These are phyloP conservation scores for Curvularia spicifera DNA, from an alignment of 2,329 filamentous ascomycete genomes.

Conservation along the genomic window DNA sequence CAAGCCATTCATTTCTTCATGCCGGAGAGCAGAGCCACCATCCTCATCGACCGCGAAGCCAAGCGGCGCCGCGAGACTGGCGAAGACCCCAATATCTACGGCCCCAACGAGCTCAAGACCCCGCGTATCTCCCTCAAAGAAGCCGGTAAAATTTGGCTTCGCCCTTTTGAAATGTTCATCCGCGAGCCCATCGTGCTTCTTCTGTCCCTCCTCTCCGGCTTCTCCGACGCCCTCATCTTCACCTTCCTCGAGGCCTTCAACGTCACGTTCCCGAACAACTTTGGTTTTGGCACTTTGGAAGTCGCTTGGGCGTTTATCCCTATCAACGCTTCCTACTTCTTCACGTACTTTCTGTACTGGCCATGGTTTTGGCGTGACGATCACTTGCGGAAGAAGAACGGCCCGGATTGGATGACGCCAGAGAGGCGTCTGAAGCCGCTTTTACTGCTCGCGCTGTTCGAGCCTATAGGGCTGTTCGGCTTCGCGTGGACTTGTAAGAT, in stretches of 20 bases:
- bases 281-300: conserved; percentile 64
- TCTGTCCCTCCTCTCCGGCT: conserved; percentile 74
- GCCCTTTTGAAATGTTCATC: conserved; percentile 68
- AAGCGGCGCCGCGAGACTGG: conserved; percentile 71
- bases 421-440: conserved; percentile 67
- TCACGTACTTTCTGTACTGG: conserved; percentile 67
- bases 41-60: conserved; percentile 77
- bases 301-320: conserved; percentile 65
- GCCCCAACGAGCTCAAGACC: conserved; percentile 69
- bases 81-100: conserved; percentile 66
- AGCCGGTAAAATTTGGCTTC: conserved; percentile 57
- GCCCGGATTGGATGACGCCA: conserved; percentile 62
- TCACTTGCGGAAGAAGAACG: conserved; percentile 43
- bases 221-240: conserved; percentile 78
- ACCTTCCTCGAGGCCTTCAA: conserved; percentile 75
- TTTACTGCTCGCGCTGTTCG: conserved; percentile 63
- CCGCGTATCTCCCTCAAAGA: conserved; percentile 43
- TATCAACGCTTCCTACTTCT: conserved; percentile 63
- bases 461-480: conserved; percentile 71
- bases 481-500: conserved; percentile 68
- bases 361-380: conserved; percentile 55
- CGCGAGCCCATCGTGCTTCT: conserved; percentile 76
- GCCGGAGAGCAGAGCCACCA: conserved; percentile 76
- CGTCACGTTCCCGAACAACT: conserved; percentile 68
- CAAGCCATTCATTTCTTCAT: conserved; percentile 70